phyloP scores from a whole-genome alignment of 306 rosid species.

The Hippophae tibetana region DNA sequence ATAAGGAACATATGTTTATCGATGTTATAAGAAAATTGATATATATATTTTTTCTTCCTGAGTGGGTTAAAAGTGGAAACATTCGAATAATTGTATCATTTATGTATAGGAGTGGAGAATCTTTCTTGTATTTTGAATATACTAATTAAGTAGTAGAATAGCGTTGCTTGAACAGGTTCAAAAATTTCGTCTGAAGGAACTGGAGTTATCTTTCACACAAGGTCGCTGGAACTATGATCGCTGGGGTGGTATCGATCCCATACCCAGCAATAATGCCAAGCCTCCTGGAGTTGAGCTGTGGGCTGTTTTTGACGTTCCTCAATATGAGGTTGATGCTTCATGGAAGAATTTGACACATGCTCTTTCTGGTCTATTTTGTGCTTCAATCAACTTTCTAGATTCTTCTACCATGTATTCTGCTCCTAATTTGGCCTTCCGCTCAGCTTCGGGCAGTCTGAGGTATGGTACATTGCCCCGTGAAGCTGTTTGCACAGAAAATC shows the following conservation, averaged over 20 bases:
- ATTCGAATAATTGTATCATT: too few relatives aligned
- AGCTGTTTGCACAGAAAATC: slow-evolving; percentile 96
- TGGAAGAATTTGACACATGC: slow-evolving; percentile 95
- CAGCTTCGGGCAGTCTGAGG: slow-evolving; percentile 55
- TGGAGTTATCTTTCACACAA: slow-evolving; percentile 95
- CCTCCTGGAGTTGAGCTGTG: slow-evolving; percentile 96
- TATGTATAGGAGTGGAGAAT: background rate
- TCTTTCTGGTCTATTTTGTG: slow-evolving; percentile 86
- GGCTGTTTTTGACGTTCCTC: slow-evolving; percentile 83
- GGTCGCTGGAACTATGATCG: slow-evolving; percentile 91
- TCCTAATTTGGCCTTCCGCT: slow-evolving; percentile 59
- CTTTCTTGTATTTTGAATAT: background rate
- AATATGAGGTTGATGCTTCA: slow-evolving; percentile 51
- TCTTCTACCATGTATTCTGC: slow-evolving; percentile 69
- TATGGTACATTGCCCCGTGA: slow-evolving; percentile 92
- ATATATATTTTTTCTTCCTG: too few relatives aligned
- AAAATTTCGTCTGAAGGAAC: slow-evolving; percentile 61
- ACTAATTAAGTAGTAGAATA: slow-evolving; percentile 12
- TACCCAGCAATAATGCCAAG: slow-evolving; percentile 78
- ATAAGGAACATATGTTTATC: too few relatives aligned
- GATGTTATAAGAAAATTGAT: too few relatives aligned
- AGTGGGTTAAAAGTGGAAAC: too few relatives aligned
- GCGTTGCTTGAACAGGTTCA: slow-evolving; percentile 62
- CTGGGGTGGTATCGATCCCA: slow-evolving; percentile 93
- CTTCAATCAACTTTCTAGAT: slow-evolving; percentile 94